Base-by-base conservation (phyloP, 257 asterid species). In the Voacanga thouarsii region DNA sequence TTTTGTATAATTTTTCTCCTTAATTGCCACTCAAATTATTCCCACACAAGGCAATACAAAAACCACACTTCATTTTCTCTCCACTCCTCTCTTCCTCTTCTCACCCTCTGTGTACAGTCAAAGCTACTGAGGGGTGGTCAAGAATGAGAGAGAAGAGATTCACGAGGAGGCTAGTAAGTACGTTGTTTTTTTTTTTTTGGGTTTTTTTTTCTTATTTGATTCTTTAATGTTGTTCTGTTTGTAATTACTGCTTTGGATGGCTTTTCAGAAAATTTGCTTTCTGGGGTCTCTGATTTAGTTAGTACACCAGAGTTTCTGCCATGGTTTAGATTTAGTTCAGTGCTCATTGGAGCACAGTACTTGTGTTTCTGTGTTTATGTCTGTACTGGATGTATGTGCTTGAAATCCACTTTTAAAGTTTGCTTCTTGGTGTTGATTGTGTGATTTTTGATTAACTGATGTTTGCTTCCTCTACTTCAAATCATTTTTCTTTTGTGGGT, bases 121-220 rank as follows among this genome's bases (percentile, higher is more conserved):
- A 73, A 65, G 80, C 77, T 53, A 11, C 50, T 7, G 92, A 87
- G 88, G 83, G 84, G 79, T 81, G 59, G 56, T 78, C 71, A 75
- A 78, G 69, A 83, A 84, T 71, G 86, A 53, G 81, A 81, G 82
- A 87, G 91, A 87, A 87, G 83, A 84, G 79, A 63, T 59, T 86
- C 82, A 86, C 91, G 97, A 92, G 87, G 97, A 85, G 97, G 95
- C 99, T 95, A 92, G 99, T 95, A 95, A 92, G 99, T 95, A 95
- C 92, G 99, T 95, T 92, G 73, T 63, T 88, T 63, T 70, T 77
- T 57, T 80, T 77, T 65, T 64, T 56, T 23, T 63, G 79, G 57
- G 2, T 56, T 47, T 53, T 39, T 80, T 75, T 12, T 53, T 51
- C 21, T 28, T 16, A 7, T 33, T 24, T 57, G 44, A 59, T 78